Evolutionary conservation across 1,139 yeast species (phyloP).

Genomic region (Pneumocystis jirovecii): DNA sequence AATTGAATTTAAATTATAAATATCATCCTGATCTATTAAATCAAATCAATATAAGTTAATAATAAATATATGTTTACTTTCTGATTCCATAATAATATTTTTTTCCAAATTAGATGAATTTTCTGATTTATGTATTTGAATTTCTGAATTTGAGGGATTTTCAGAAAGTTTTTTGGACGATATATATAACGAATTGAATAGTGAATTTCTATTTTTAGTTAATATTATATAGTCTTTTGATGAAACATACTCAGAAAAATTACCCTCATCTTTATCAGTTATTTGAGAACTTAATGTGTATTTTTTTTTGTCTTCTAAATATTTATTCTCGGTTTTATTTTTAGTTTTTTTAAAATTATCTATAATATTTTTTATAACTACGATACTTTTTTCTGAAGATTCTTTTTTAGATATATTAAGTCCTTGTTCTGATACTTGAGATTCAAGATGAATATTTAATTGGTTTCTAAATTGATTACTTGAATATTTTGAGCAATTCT

Average conservation of each 20-base stretch:
- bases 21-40: background rate
- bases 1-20: background rate
- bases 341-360: background rate
- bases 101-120: background rate
- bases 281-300: background rate
- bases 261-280: background rate
- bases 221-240: background rate
- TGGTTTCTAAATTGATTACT: background rate
- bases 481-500: background rate
- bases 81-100: background rate
- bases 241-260: background rate
- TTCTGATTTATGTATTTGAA: background rate
- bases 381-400: background rate
- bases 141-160: background rate
- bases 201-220: background rate
- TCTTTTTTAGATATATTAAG: background rate
- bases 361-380: background rate
- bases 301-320: background rate
- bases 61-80: background rate
- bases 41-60: background rate
- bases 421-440: background rate
- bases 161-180: background rate
- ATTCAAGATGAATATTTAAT: background rate
- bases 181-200: background rate
- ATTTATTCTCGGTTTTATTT: background rate